Conservation (phyloP, 2,329 filamentous ascomycete genomes). For the Elsinoe ampelina region DNA sequence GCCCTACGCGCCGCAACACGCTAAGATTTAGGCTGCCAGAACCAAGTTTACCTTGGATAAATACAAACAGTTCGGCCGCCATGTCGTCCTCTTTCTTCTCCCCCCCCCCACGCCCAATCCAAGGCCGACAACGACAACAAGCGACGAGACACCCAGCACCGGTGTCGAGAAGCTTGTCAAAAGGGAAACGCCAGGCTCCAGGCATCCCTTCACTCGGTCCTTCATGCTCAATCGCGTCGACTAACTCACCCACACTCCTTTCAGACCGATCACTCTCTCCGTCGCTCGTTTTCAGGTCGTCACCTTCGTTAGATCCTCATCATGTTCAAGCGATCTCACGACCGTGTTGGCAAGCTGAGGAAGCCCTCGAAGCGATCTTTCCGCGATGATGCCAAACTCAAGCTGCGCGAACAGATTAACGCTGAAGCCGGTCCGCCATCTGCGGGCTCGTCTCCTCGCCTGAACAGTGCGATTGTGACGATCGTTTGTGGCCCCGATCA, state of each 20-base stretch:
- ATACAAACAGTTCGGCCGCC: not conserved
- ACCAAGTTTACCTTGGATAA: conserved; percentile 12
- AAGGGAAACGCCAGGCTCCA: conserved; percentile 13
- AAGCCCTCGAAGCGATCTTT: conserved; percentile 67
- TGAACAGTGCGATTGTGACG: conserved; percentile 70
- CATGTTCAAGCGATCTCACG: conserved; percentile 94
- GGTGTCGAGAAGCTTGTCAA: conserved; percentile 14
- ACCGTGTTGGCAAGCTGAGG: conserved; percentile 80
- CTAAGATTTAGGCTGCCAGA: conserved; percentile 5
- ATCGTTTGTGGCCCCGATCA: conserved; percentile 75
- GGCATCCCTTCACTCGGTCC: not conserved
- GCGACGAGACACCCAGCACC: conserved; percentile 12
- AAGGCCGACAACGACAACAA: conserved; percentile 18
- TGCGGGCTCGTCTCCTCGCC: conserved; percentile 34
- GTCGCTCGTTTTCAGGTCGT: conserved; percentile 33
- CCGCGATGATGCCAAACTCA: conserved; percentile 73
- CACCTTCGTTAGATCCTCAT: conserved; percentile 36
- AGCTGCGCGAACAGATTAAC: conserved; percentile 76
- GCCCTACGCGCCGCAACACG: conserved; percentile 3
- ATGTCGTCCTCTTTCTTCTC: conserved; percentile 8
- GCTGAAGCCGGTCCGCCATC: conserved; percentile 40
- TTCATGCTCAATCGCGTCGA: conserved; percentile 15
- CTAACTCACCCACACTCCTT: conserved; percentile 15
- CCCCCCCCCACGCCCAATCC: conserved; percentile 14
- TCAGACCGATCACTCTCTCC: not conserved